Base-by-base conservation (phyloP, 2,329 filamentous ascomycete genomes). In the Tolypocladium endophyticum region DNA sequence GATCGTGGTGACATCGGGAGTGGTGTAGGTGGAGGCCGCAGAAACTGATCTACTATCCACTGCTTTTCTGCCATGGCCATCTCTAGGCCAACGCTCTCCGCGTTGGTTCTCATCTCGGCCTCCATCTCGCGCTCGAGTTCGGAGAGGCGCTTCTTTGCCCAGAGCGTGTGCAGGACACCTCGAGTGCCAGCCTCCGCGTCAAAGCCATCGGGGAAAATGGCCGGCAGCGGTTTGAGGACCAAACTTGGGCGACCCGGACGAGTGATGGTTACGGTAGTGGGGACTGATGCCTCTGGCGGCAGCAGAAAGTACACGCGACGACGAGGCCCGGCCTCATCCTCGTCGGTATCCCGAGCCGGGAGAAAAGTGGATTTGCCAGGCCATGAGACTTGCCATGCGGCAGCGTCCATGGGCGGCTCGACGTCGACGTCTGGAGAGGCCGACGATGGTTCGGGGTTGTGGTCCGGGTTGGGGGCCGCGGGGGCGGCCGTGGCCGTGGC, bases 131-230 rank as follows among this genome's bases (percentile, higher is more conserved):
- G 80, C 57, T 91, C 84, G 55, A 96, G 77, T 63, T 89, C 86
- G 38, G 85, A 84, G 28, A 96, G 76, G 50, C 92, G 81, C 72
- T 89, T 87, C 77, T 92, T 92, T 23, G 90, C 92, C 91, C 92
- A 97, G 60, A 93, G 85, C 2, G 90, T 96, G 70, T 96, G 92
- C 61, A 96, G 74, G 2, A 96, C 90, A 1, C 92, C 92, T 63
- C 90, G 88, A 67, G 87, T 86, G 8, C 90, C 89, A 0, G 86
- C 83, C 28, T 84, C 87, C 4, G 82, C 81, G 1, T 88, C 87
- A 30, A 96, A 77, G 61, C 88, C 87, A 0, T 87, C 84, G 0
- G 90, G 87, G 69, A 93, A 96, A 64, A 96, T 93, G 38, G 92
- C 92, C 0, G 92, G 92, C 57, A 96, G 78, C 1, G 91, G 90